Evolutionary conservation across 2,329 filamentous ascomycete species (phyloP).

Genomic region (Trichoderma cornu-damae): DNA sequence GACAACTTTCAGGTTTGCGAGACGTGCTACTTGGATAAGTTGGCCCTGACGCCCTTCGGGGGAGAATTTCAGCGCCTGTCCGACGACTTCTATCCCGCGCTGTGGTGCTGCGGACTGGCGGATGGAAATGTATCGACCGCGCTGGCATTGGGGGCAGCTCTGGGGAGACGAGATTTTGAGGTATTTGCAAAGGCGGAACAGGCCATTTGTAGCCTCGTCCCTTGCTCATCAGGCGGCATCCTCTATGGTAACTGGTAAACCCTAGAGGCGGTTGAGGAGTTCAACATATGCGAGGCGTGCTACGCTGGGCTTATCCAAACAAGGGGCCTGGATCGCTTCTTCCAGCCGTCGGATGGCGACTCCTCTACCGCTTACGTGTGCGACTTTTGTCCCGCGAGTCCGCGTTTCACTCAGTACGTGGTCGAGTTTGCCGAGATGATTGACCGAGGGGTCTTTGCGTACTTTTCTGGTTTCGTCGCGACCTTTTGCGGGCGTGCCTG

Average conservation of each 20-base stretch:
- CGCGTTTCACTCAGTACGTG: conserved; percentile 26
- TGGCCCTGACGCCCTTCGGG: conserved; percentile 29
- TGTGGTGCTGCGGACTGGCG: conserved; percentile 27
- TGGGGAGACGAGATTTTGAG: conserved; percentile 25
- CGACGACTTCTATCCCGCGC: background rate
- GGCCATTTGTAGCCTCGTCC: conserved; percentile 22
- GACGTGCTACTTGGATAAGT: conserved; percentile 32
- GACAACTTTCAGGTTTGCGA: conserved; percentile 30
- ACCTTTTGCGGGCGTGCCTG: conserved; percentile 27
- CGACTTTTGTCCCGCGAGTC: conserved; percentile 26
- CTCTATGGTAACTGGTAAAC: conserved; percentile 34
- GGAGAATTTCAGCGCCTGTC: conserved; percentile 25
- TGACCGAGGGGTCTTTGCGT: conserved; percentile 31
- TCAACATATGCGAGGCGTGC: conserved; percentile 33
- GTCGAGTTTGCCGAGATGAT: conserved; percentile 27
- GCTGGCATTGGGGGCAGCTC: conserved; percentile 26
- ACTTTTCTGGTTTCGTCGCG: conserved; percentile 27
- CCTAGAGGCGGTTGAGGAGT: conserved; percentile 20
- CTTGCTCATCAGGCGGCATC: conserved; percentile 29
- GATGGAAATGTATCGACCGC: conserved; percentile 22
- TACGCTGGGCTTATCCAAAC: conserved; percentile 29
- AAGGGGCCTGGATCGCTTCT: conserved; percentile 26
- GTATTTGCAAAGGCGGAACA: conserved; percentile 27
- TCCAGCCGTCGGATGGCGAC: conserved; percentile 24
- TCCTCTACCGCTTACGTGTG: conserved; percentile 26